Conservation (phyloP, 768 basidiomycete genomes). For the Suillus plorans region DNA sequence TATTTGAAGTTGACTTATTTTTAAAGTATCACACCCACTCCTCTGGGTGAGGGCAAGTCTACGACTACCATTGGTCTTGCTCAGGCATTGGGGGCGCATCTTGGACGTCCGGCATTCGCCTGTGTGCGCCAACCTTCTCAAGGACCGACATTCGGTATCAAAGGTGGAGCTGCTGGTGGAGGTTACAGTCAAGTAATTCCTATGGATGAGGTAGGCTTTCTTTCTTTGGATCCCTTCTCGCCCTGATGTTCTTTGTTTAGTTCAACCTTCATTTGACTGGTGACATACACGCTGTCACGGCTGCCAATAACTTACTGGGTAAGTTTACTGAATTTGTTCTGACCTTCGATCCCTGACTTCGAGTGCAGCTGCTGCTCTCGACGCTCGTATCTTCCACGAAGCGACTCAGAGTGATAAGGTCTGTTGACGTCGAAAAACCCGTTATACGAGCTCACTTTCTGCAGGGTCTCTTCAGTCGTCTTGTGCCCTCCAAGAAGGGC, state of each 20-base stretch:
- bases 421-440: background rate
- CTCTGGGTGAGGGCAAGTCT: constrained; percentile 96
- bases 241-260: constrained; percentile 34
- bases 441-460: background rate
- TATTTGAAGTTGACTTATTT: constrained; percentile 14
- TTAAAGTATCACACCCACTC: constrained; percentile 88
- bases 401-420: constrained; percentile 93
- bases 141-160: constrained; percentile 98
- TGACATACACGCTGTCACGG: constrained; percentile 97
- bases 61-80: constrained; percentile 97
- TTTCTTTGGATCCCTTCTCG: constrained; percentile 3
- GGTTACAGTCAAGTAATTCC: constrained; percentile 99
- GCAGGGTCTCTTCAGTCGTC: constrained; percentile 82
- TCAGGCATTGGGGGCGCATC: constrained; percentile 93
- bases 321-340: constrained; percentile 13
- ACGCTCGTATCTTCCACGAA: constrained; percentile 98
- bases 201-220: constrained; percentile 82
- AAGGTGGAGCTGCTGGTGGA: constrained; percentile 97
- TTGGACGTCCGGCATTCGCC: constrained; percentile 90
- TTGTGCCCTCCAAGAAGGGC: constrained; percentile 92
- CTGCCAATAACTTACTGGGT: constrained; percentile 96
- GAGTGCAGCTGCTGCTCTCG: constrained; percentile 82
- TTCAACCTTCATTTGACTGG: constrained; percentile 97
- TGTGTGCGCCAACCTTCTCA: constrained; percentile 98
- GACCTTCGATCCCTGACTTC: background rate